phyloP scores from a whole-genome alignment of 306 rosid species.

The Cicer cuneatum region DNA sequence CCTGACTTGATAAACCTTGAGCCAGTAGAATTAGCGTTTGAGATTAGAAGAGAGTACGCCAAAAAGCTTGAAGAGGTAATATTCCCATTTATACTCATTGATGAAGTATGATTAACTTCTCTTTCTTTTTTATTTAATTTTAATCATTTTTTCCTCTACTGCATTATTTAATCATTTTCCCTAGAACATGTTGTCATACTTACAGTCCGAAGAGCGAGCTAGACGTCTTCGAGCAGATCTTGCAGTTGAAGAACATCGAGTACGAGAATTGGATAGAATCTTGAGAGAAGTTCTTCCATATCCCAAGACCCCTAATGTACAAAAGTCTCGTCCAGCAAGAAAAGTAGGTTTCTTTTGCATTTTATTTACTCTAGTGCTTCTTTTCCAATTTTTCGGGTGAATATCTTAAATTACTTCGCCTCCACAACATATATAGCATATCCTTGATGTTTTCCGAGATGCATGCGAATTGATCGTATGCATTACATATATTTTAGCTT shows the following conservation, averaged over 20 bases:
- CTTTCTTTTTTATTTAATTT: not conserved
- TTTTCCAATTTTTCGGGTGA: not conserved
- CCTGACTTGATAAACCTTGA: slow-evolving; percentile 77
- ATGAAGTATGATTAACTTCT: slow-evolving; percentile 37
- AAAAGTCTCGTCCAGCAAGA: slow-evolving; percentile 70
- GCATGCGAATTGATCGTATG: slow-evolving; percentile 8
- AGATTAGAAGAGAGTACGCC: slow-evolving; percentile 79
- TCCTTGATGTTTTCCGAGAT: not conserved
- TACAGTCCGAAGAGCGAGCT: slow-evolving; percentile 85
- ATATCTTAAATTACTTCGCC: slow-evolving; percentile 30
- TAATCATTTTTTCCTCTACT: not conserved
- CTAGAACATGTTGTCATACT: slow-evolving; percentile 34
- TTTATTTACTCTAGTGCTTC: slow-evolving; percentile 30
- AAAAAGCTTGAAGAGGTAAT: slow-evolving; percentile 87
- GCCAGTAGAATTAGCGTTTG: slow-evolving; percentile 76
- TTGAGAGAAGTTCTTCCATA: slow-evolving; percentile 86
- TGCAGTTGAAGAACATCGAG: slow-evolving; percentile 90
- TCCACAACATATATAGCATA: not conserved
- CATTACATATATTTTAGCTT: not conserved
- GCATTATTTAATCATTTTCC: no score
- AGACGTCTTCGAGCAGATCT: slow-evolving; percentile 82
- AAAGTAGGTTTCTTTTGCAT: slow-evolving; percentile 58
- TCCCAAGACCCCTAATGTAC: slow-evolving; percentile 70
- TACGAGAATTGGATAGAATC: slow-evolving; percentile 81
- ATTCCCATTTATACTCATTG: slow-evolving; percentile 26